Conservation (phyloP, 768 basidiomycete species). For the Rhizopogon roseolus region DNA sequence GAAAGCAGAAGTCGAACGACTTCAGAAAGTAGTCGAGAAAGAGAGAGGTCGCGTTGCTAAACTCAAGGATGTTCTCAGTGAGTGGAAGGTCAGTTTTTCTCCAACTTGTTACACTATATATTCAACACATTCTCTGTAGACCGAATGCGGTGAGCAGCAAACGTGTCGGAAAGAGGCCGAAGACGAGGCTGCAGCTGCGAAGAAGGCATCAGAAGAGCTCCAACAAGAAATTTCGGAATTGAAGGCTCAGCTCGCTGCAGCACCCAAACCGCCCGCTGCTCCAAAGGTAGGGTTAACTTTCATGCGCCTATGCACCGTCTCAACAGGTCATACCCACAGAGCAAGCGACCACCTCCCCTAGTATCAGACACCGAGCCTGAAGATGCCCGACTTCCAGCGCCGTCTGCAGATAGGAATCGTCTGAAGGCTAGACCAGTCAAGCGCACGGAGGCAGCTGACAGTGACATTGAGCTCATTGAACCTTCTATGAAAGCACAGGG, state of each 20-base stretch:
- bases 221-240: conserved; percentile 43
- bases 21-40: conserved; percentile 28
- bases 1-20: conserved; percentile 27
- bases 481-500: conserved; percentile 27
- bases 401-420: conserved; percentile 11
- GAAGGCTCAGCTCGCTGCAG: conserved; percentile 37
- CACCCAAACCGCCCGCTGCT: conserved; percentile 16
- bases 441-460: conserved; percentile 16
- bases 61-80: conserved; percentile 33
- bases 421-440: conserved; percentile 17
- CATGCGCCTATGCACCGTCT: not conserved
- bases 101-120: not conserved
- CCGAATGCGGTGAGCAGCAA: conserved; percentile 31
- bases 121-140: conserved; percentile 25
- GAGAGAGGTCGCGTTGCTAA: conserved; percentile 37
- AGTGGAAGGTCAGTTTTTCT: conserved; percentile 40
- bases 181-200: conserved; percentile 30
- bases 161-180: conserved; percentile 31
- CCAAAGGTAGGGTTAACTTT: not conserved
- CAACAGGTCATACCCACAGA: not conserved
- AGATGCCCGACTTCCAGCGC: no score
- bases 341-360: not conserved
- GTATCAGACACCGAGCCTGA: not conserved
- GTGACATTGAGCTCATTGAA: conserved; percentile 28
- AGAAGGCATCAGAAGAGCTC: conserved; percentile 14